Evolutionary conservation across 495 filamentous ascomycete species (phyloP), one percentile per base, ranked within the genome.

Genomic region (Talaromyces wortmannii): DNA sequence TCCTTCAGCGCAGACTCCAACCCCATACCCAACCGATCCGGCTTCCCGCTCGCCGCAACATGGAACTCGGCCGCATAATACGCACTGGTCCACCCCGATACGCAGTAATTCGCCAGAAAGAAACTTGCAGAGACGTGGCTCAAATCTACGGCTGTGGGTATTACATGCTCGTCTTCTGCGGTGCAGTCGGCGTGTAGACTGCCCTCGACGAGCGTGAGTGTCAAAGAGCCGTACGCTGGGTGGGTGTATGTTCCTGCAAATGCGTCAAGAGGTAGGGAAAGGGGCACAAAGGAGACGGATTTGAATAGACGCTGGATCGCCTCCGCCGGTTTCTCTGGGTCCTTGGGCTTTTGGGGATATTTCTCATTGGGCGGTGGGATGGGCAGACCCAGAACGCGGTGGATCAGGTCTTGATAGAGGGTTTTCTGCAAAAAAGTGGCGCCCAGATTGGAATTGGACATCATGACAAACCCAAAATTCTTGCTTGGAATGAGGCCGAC

Each of bases 401-500:
- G 65, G 6, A 80, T 53, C n/a, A 79, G 58, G 50, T 69, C 57
- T 58, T 62, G 73, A 16, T 67, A 59, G 15, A 78, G 45, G 15
- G 61, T 63, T n/a, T 50, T 23, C 16, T 68, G 62, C 5, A 61
- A 61, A 7, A 69, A 65, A 8, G 61, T 63, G 6, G 68, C 66
- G 18, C 61, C 16, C 23, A 2, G 23, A 11, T 57, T 67, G 8
- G 73, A 71, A 50, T 82, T 83, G 0, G 59, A 73, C 62, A 82
- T 68, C 18, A 71, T 61, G 0, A 72, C 70, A 10, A 79, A 65
- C 0, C 76, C 78, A 46, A 67, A 83, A 6, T 69, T 54, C 29
- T 68, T 57, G 6, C 64, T 65, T 0, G 79, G 79, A 17, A 83
- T 53, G 55, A 77, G 78, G 12, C 67, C 68, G 3, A 82, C 64